These are phyloP conservation scores for Colletotrichum higginsianum DNA, from an alignment of 2,329 filamentous ascomycete species.

Conservation along the genomic window DNA sequence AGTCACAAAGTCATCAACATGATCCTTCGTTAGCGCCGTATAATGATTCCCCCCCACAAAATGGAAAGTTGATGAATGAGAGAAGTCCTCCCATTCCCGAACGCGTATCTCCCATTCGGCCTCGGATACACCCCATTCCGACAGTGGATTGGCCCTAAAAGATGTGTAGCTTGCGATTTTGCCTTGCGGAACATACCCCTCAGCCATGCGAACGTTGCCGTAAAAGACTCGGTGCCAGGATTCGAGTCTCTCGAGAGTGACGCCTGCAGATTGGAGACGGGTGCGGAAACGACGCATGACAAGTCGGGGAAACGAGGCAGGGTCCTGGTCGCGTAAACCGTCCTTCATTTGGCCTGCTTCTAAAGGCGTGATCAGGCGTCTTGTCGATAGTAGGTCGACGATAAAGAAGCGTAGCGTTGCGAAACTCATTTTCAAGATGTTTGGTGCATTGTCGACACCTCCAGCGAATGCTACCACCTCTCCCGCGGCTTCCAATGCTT, in stretches of 20 bases:
- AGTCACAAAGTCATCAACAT: neutral
- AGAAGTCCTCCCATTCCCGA: neutral
- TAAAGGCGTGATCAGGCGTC: constrained; percentile 6
- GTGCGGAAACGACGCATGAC: constrained; percentile 23
- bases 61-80: neutral
- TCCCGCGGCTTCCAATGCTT: constrained; percentile 10
- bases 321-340: neutral
- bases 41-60: constrained; percentile 11
- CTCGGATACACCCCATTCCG: constrained; percentile 4
- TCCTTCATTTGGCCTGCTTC: neutral
- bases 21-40: constrained; percentile 11
- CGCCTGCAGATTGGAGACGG: constrained; percentile 17
- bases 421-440: constrained; percentile 29
- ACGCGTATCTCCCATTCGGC: constrained; percentile 1
- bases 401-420: constrained; percentile 27
- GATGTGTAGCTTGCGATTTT: constrained; percentile 17
- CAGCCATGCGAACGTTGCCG: constrained; percentile 9
- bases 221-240: constrained; percentile 17
- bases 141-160: constrained; percentile 8
- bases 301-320: constrained; percentile 1
- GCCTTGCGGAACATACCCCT: constrained; percentile 8
- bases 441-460: constrained; percentile 26
- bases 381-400: constrained; percentile 16
- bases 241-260: constrained; percentile 14
- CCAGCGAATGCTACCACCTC: constrained; percentile 18